Conservation (phyloP, 1,139 yeast genomes). For the Sporopachydermia cereana region DNA sequence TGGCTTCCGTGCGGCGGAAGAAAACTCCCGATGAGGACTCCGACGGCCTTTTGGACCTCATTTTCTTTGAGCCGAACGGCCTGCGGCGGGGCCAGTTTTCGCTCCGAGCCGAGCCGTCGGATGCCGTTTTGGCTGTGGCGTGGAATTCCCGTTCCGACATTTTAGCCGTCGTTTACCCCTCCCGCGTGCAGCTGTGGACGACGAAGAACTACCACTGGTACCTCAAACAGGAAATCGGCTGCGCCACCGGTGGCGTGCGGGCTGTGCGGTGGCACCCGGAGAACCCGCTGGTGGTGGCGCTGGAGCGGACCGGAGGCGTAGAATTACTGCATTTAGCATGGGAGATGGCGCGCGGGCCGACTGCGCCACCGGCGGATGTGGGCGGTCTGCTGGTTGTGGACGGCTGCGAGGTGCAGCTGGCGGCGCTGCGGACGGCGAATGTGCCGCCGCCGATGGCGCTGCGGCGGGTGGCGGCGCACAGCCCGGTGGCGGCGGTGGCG, state of each 20-base stretch:
- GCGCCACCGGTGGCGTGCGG: constrained; percentile 15
- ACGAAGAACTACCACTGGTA: constrained; percentile 94
- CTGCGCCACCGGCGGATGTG: constrained; percentile 50
- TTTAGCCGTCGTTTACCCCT: constrained; percentile 50
- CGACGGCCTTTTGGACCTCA: constrained; percentile 30
- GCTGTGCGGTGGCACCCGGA: constrained; percentile 78
- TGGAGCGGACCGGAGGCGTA: constrained; percentile 29
- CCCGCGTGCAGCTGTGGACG: constrained; percentile 77
- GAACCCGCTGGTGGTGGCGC: constrained; percentile 62
- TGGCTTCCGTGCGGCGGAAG: constrained; percentile 69
- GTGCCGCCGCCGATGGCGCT: constrained; percentile 92
- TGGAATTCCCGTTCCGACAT: constrained; percentile 86
- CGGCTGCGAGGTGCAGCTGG: constrained; percentile 58
- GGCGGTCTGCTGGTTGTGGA: constrained; percentile 80
- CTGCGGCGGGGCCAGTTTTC: constrained; percentile 81
- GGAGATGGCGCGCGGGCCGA: constrained; percentile 57
- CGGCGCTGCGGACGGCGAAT: constrained; percentile 77
- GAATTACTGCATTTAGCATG: constrained; percentile 63
- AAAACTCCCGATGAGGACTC: constrained; percentile 8
- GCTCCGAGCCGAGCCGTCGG: constrained; percentile 44
- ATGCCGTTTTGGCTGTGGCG: constrained; percentile 38
- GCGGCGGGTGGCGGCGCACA: constrained; percentile 46
- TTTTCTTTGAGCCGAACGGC: constrained; percentile 90
- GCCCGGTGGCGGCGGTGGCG: constrained; percentile 51
- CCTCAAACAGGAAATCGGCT: constrained; percentile 62